Conservation (phyloP, 345 rosid genomes). For the Boechera stricta region DNA sequence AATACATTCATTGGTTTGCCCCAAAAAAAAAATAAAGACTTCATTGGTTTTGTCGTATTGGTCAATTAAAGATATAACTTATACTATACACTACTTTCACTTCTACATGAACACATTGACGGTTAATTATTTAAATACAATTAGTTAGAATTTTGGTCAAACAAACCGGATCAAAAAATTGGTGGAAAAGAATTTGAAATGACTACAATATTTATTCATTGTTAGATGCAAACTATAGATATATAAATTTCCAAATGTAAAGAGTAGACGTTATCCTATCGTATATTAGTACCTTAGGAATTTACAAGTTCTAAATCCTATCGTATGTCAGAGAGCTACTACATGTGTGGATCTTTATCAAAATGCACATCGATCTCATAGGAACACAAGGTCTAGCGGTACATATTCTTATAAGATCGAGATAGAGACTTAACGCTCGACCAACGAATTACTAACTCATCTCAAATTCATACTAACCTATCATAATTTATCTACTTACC, state of each 20-base stretch:
- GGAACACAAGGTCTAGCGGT: not conserved
- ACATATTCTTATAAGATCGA: not conserved
- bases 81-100: not conserved
- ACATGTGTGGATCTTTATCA: not conserved
- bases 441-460: no score
- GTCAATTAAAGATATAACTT: not conserved
- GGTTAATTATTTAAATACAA: no score
- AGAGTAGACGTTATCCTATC: not conserved
- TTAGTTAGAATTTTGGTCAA: not conserved
- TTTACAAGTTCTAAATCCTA: not conserved
- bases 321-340: not conserved
- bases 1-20: not conserved
- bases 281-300: not conserved
- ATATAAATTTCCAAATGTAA: not conserved
- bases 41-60: not conserved
- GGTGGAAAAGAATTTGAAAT: not conserved
- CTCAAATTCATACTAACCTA: no score
- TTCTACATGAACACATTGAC: not conserved
- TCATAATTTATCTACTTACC: not conserved
- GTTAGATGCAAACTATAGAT: no score
- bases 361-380: not conserved
- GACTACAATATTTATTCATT: no score
- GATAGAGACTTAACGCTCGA: not conserved
- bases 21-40: no score
- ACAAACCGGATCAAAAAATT: not conserved